Evolutionary conservation across 2,329 filamentous ascomycete species (phyloP).

Genomic region (Raffaelea arxii): DNA sequence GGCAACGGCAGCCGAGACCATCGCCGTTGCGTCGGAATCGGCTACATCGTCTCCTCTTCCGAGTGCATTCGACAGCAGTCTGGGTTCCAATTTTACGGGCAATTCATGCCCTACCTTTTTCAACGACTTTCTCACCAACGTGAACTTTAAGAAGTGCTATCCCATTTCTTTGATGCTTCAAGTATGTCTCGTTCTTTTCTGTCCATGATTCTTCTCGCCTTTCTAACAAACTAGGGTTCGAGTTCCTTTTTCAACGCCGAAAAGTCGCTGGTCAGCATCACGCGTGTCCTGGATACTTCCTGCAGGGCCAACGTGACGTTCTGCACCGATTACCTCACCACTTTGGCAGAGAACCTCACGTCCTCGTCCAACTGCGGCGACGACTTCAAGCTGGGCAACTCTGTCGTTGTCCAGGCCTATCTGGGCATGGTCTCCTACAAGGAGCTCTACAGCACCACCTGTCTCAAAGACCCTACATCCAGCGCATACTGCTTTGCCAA

Average conservation of each 20-base stretch:
- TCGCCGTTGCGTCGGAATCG: no score
- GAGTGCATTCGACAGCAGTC: conserved; percentile 55
- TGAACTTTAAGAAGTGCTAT: conserved; percentile 63
- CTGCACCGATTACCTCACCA: conserved; percentile 57
- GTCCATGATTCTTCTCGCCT: conserved; percentile 1
- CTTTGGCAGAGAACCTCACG: conserved; percentile 57
- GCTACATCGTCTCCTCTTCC: conserved; percentile 39
- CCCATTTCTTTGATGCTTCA: conserved; percentile 77
- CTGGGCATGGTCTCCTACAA: conserved; percentile 68
- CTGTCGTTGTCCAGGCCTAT: conserved; percentile 64
- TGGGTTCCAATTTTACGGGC: conserved; percentile 51
- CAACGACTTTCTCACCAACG: conserved; percentile 52
- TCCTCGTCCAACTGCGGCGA: conserved; percentile 54
- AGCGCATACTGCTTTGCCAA: conserved; percentile 73
- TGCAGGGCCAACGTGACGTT: conserved; percentile 57
- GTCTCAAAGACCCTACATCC: conserved; percentile 57
- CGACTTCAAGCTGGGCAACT: conserved; percentile 60
- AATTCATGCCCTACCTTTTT: conserved; percentile 60
- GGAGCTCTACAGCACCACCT: conserved; percentile 70
- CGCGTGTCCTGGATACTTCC: conserved; percentile 67
- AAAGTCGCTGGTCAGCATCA: conserved; percentile 61
- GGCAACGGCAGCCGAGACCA: conserved; percentile 18
- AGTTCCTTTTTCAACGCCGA: conserved; percentile 73
- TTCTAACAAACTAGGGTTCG: conserved; percentile 53
- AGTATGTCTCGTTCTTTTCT: conserved; percentile 33